These are phyloP conservation scores for Scleroderma bovista DNA, from an alignment of 768 basidiomycete species.

Conservation along the genomic window DNA sequence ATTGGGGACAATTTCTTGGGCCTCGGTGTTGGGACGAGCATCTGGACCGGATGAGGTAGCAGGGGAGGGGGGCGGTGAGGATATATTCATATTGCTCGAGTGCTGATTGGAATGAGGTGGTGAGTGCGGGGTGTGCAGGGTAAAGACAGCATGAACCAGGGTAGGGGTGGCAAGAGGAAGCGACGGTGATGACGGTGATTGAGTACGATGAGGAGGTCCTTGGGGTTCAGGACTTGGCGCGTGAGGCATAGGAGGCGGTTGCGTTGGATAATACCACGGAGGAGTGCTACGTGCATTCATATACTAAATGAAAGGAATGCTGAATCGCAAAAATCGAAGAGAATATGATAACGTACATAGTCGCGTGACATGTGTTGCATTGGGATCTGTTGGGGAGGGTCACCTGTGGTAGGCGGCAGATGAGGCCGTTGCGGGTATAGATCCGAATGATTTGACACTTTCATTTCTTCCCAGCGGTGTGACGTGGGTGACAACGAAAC, in stretches of 20 bases:
- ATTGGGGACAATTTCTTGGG: constrained; percentile 61
- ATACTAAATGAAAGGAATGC: constrained; percentile 29
- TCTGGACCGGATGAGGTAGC: constrained; percentile 41
- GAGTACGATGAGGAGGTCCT: constrained; percentile 49
- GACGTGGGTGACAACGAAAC: constrained; percentile 81
- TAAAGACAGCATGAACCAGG: constrained; percentile 50
- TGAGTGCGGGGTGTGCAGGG: constrained; percentile 43
- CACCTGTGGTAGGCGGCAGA: constrained; percentile 41
- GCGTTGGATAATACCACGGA: constrained; percentile 35
- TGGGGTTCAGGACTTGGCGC: constrained; percentile 32
- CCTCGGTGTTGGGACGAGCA: constrained; percentile 54
- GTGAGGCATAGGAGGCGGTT: constrained; percentile 33
- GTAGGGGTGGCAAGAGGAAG: constrained; percentile 70
- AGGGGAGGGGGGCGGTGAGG: constrained; percentile 71
- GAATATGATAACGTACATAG: constrained; percentile 45
- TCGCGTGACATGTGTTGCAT: constrained; percentile 42
- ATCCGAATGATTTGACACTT: constrained; percentile 77
- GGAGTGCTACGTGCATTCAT: constrained; percentile 42
- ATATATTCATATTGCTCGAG: constrained; percentile 40
- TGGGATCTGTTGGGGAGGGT: constrained; percentile 41
- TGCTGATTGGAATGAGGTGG: constrained; percentile 36
- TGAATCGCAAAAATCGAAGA: constrained; percentile 1
- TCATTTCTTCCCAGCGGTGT: constrained; percentile 60
- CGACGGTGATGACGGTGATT: constrained; percentile 38
- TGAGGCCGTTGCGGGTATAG: constrained; percentile 50